Percentiles rank a stretch among this genome's conserved stretches.
These are phyloP conservation scores for Neovahlkampfia damariscottae DNA, from an alignment of 78 protist genomes.

Conservation along the genomic window DNA sequence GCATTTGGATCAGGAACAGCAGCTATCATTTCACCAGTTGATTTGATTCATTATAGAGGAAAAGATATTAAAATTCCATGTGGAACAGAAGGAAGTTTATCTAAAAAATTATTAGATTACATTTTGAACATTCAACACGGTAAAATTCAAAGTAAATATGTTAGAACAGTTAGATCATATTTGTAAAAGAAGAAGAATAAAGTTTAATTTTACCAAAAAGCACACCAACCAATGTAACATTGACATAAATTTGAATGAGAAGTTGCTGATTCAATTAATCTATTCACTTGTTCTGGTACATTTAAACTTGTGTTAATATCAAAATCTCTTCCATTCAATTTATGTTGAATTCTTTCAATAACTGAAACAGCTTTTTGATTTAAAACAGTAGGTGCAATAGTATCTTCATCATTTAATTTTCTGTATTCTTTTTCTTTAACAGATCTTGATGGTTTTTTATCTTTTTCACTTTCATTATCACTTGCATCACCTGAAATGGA, in stretches of 20 bases:
- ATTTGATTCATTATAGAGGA: slow-evolving; percentile 59
- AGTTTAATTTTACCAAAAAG: slow-evolving; percentile 60
- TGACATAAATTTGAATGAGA: slow-evolving; percentile 89
- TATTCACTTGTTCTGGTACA: slow-evolving; percentile 69
- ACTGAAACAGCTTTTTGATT: slow-evolving; percentile 60
- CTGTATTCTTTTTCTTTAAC: background rate
- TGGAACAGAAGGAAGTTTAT: background rate
- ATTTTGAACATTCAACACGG: slow-evolving; percentile 24
- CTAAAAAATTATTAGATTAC: background rate
- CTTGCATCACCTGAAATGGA: background rate
- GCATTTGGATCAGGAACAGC: slow-evolving; percentile 97
- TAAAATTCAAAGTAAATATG: background rate
- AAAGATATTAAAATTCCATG: background rate
- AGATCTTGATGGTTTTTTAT: background rate
- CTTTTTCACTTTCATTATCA: background rate
- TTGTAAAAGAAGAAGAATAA: too few species aligned
- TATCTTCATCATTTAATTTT: slow-evolving; percentile 8
- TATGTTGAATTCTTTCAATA: slow-evolving; percentile 73
- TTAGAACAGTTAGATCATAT: too few species aligned
- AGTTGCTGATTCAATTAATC: slow-evolving; percentile 83
- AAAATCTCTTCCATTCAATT: slow-evolving; percentile 84
- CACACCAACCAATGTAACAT: slow-evolving; percentile 95
- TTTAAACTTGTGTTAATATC: slow-evolving; percentile 15
- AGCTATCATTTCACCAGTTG: slow-evolving; percentile 82
- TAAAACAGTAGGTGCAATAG: background rate